Conservation (phyloP, 805 yeast species). For the Yamadazyma akitaensis region DNA sequence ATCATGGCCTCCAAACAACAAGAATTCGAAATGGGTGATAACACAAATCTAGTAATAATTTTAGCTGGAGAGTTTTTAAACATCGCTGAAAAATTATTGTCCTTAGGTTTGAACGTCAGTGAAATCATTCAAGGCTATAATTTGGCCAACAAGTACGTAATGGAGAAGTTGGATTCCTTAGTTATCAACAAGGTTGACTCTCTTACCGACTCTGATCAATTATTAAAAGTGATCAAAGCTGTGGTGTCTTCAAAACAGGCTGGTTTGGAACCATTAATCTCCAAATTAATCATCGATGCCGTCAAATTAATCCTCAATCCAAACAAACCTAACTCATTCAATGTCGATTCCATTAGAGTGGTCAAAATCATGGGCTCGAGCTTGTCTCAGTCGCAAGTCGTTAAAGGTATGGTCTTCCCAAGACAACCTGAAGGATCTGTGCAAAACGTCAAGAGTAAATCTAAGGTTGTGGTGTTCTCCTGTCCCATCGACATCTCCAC, state of each 20-base stretch:
- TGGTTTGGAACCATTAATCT: slow-evolving; percentile 77
- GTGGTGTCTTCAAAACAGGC: slow-evolving; percentile 92
- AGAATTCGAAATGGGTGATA: slow-evolving; percentile 96
- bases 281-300: slow-evolving; percentile 81
- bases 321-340: slow-evolving; percentile 62
- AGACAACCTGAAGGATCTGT: slow-evolving; percentile 94
- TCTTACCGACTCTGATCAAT: slow-evolving; percentile 50
- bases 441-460: slow-evolving; percentile 54
- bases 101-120: slow-evolving; percentile 83
- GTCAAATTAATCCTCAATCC: slow-evolving; percentile 72
- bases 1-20: slow-evolving; percentile 98
- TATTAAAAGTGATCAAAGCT: slow-evolving; percentile 73
- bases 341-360: slow-evolving; percentile 90
- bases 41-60: slow-evolving; percentile 85
- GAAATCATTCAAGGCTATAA: slow-evolving; percentile 93
- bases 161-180: slow-evolving; percentile 63
- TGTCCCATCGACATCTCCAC: slow-evolving; percentile 93
- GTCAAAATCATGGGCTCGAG: slow-evolving; percentile 96
- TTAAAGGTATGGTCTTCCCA: slow-evolving; percentile 98
- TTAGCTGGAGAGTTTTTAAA: slow-evolving; percentile 90
- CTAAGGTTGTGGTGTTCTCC: slow-evolving; percentile 89
- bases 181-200: slow-evolving; percentile 61
- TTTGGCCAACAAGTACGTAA: slow-evolving; percentile 75
- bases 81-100: slow-evolving; percentile 79
- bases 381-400: slow-evolving; percentile 66